Evolutionary conservation across 768 basidiomycete genomes (phyloP), one percentile per base, ranked within the genome.

Genomic region (Phlebiopsis flavidoalba): DNA sequence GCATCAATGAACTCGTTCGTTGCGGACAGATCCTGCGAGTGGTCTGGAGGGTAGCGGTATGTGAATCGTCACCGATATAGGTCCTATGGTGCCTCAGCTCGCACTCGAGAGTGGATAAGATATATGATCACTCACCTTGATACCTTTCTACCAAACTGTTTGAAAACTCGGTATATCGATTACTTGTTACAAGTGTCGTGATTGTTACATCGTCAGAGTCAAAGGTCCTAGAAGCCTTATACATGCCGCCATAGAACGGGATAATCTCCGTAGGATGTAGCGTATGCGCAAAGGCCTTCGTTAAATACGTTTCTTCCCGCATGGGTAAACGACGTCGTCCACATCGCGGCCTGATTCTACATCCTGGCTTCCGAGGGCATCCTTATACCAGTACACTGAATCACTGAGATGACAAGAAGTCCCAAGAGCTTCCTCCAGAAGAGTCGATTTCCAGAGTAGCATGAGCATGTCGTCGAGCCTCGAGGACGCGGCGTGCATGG

Each of bases 201-300:
- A 95, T 84, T 1, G 93, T 94, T 55, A 95, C 84, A 63, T 93
- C 91, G 40, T 87, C 80, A 33, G 73, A 66, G 52, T 84, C 78
- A 63, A 87, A 80, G 11, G 68, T 65, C 2, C 80, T 81, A 11
- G 79, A 77, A 2, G 88, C 89, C 55, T 83, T 82, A 70, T 90
- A 91, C n/a, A n/a, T n/a, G n/a, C n/a, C n/a, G n/a, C n/a, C n/a
- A 72, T 88, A 93, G 75, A 87, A 95, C 0, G 93, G 93, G 21
- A 91, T 79, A 57, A 93, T 83, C 64, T 85, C 84, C 67, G 81
- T 87, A 0, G 92, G 91, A 40, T 82, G 81, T 81, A 89, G 83
- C 21, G 84, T 83, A 58, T 77, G 78, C 3, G 87, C 74, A 65
- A 91, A 90, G 4, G 85, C 83, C 66, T 89, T 89, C 19, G 87